phyloP scores from a whole-genome alignment of 768 basidiomycete species.

The Mycena alexandri region DNA sequence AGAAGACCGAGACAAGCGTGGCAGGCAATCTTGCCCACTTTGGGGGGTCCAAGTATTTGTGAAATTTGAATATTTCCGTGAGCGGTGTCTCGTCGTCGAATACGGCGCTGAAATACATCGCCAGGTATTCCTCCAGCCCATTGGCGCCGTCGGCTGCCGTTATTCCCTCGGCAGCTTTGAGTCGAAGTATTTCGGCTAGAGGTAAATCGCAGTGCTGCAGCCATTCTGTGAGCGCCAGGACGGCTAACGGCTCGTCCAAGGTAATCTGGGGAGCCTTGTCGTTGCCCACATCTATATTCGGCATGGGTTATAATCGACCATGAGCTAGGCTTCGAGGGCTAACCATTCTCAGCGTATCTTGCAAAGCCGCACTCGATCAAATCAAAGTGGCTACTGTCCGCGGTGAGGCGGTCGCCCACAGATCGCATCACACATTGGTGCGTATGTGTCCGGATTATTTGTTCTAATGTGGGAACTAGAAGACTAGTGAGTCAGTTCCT shows the following conservation, averaged over 20 bases:
- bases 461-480: slow-evolving; percentile 53
- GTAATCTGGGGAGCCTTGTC: slow-evolving; percentile 33
- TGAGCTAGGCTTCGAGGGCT: no score
- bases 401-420: slow-evolving; percentile 45
- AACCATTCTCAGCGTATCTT: slow-evolving; percentile 52
- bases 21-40: slow-evolving; percentile 9
- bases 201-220: slow-evolving; percentile 49
- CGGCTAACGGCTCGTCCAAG: slow-evolving; percentile 59
- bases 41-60: neutral
- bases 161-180: slow-evolving; percentile 40
- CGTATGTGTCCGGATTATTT: slow-evolving; percentile 53
- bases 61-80: slow-evolving; percentile 16
- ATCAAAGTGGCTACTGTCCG: slow-evolving; percentile 54
- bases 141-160: slow-evolving; percentile 44
- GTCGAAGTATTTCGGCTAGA: slow-evolving; percentile 53
- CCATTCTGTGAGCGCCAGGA: slow-evolving; percentile 58
- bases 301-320: no score
- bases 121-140: slow-evolving; percentile 61
- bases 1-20: slow-evolving; percentile 11
- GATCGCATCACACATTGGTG: slow-evolving; percentile 59
- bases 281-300: slow-evolving; percentile 38
- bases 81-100: slow-evolving; percentile 16
- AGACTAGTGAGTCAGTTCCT: neutral
- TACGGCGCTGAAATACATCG: slow-evolving; percentile 43
- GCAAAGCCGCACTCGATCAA: slow-evolving; percentile 62